Evolutionary conservation across 78 protist genomes (phyloP).

Genomic region (Cavenderia fasciculata): DNA sequence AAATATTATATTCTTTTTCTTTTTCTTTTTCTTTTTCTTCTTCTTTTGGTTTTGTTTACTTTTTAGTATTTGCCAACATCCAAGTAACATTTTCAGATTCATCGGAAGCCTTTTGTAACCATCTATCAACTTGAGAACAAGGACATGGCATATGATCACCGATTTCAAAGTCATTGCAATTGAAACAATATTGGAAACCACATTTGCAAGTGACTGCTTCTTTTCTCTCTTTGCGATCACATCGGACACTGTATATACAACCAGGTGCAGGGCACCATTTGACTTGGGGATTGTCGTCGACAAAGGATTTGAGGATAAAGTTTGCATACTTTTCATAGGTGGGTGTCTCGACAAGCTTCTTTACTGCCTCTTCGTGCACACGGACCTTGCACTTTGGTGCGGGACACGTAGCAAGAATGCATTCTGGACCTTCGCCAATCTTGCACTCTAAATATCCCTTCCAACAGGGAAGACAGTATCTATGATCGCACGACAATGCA

Average conservation of each 20-base stretch:
- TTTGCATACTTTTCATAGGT: conserved; percentile 19
- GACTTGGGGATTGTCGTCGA: conserved; percentile 80
- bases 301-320: conserved; percentile 46
- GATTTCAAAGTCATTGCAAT: conserved; percentile 72
- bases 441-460: conserved; percentile 56
- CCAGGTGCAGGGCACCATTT: conserved; percentile 86
- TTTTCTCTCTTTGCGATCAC: conserved; percentile 76
- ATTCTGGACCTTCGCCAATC: conserved; percentile 70
- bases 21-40: no score
- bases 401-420: conserved; percentile 67
- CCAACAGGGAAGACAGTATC: conserved; percentile 79
- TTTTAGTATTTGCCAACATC: conserved; percentile 88
- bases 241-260: conserved; percentile 55
- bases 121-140: conserved; percentile 60
- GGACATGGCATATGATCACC: conserved; percentile 83
- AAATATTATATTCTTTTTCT: no score
- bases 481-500: conserved; percentile 79
- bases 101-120: conserved; percentile 83
- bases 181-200: conserved; percentile 81
- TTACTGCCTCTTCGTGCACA: conserved; percentile 73
- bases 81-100: conserved; percentile 88
- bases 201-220: conserved; percentile 78
- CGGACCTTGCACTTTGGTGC: conserved; percentile 77
- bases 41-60: no score
- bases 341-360: conserved; percentile 7